phyloP scores from a whole-genome alignment of 495 filamentous ascomycete genomes.

The Penicilliopsis zonata region DNA sequence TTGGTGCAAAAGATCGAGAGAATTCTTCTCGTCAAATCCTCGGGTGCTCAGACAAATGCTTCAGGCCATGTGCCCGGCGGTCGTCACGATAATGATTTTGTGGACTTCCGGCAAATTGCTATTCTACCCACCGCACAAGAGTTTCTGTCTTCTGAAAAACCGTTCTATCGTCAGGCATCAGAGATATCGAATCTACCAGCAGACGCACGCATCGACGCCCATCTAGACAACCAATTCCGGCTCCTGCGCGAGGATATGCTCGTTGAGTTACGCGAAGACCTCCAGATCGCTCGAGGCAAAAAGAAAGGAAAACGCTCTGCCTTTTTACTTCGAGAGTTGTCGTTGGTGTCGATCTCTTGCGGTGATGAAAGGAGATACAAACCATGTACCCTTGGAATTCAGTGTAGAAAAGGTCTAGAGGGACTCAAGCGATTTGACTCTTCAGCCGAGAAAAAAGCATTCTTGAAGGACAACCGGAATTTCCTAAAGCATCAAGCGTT shows the following conservation, averaged over 20 bases:
- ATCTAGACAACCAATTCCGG: conserved; percentile 72
- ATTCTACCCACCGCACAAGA: conserved; percentile 63
- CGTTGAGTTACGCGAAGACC: conserved; percentile 48
- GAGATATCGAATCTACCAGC: conserved; percentile 14
- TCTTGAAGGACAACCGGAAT: conserved; percentile 31
- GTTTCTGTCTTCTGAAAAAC: conserved; percentile 40
- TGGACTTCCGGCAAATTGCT: conserved; percentile 45
- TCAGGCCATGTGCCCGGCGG: conserved; percentile 41
- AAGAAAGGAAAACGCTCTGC: conserved; percentile 29
- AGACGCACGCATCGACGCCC: conserved; percentile 30
- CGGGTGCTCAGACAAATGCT: not conserved
- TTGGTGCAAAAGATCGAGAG: conserved; percentile 35
- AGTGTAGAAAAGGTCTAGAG: conserved; percentile 31
- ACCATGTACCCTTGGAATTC: conserved; percentile 33
- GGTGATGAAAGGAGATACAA: conserved; percentile 11
- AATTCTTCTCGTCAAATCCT: conserved; percentile 15
- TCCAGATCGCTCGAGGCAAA: conserved; percentile 29
- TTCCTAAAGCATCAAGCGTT: conserved; percentile 49
- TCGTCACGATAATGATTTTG: conserved; percentile 68
- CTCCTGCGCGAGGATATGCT: conserved; percentile 68
- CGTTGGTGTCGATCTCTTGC: conserved; percentile 17
- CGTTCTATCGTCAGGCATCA: conserved; percentile 44
- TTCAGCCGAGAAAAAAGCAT: too few relatives aligned
- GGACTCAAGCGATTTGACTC: conserved; percentile 36
- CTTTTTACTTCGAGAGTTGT: conserved; percentile 14